These are phyloP conservation scores for Aspergillus biplanus DNA, from an alignment of 495 filamentous ascomycete genomes.

Conservation along the genomic window DNA sequence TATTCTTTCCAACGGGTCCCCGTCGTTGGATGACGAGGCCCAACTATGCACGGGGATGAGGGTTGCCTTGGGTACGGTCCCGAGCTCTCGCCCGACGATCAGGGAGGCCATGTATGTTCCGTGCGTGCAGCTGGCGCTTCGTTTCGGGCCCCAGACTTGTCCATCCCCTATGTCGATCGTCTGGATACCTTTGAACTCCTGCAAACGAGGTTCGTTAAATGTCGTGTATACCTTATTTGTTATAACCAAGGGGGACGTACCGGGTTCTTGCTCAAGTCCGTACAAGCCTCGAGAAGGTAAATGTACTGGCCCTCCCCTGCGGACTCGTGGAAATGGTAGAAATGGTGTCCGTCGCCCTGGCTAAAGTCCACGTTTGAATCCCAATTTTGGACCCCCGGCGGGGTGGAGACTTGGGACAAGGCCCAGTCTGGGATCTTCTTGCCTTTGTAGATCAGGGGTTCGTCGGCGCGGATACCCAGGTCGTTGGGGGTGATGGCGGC, in stretches of 20 bases:
- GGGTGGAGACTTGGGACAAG: too few species aligned
- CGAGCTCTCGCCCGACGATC: neutral
- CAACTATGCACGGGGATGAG: neutral
- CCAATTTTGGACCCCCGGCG: too few species aligned
- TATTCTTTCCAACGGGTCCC: neutral
- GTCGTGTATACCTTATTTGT: neutral
- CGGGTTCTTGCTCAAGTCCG: neutral
- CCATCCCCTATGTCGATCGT: neutral
- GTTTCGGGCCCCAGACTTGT: neutral
- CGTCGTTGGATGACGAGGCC: neutral
- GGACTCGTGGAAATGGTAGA: neutral
- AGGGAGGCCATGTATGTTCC: conserved; percentile 3
- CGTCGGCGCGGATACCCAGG: too few species aligned
- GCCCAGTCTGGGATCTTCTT: too few species aligned
- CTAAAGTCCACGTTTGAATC: neutral
- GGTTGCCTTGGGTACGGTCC: neutral
- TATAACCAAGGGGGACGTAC: too few species aligned
- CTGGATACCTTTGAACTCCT: neutral
- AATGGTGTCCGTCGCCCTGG: neutral
- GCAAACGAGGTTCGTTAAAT: too few species aligned
- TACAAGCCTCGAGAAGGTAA: neutral
- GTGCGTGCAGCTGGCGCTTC: neutral
- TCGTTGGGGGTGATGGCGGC: too few species aligned
- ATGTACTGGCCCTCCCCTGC: conserved; percentile 1
- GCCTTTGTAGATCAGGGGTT: too few species aligned